phyloP scores from a whole-genome alignment of 2,329 filamentous ascomycete species.

The Alternaria brassicae region DNA sequence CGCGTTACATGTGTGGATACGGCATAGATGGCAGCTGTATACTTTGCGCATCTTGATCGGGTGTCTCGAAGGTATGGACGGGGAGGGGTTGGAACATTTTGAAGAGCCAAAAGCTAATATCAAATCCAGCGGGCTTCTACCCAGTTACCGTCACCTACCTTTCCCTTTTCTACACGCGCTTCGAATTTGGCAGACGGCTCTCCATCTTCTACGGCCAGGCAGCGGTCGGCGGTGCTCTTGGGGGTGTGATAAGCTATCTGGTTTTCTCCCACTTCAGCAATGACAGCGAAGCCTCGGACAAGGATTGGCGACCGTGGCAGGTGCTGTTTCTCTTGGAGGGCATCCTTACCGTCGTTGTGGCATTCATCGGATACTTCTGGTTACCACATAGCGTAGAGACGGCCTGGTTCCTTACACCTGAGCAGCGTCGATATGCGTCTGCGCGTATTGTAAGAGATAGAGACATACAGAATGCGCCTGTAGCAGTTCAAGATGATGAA shows the following conservation, averaged over 20 bases:
- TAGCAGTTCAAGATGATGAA: constrained; percentile 18
- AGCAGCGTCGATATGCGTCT: constrained; percentile 57
- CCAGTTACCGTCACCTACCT: constrained; percentile 66
- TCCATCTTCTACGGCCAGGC: constrained; percentile 65
- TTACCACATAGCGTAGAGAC: constrained; percentile 58
- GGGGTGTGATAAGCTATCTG: constrained; percentile 61
- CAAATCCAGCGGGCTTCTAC: constrained; percentile 62
- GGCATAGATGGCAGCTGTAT: constrained; percentile 57
- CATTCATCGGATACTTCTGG: constrained; percentile 59
- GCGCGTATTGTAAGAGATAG: constrained; percentile 54
- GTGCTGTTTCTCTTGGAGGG: constrained; percentile 60
- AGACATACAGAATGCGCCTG: constrained; percentile 30
- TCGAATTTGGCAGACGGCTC: constrained; percentile 62
- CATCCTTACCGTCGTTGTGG: constrained; percentile 55
- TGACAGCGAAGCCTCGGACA: constrained; percentile 19
- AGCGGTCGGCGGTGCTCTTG: constrained; percentile 63
- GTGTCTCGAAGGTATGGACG: constrained; percentile 52
- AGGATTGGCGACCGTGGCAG: constrained; percentile 58
- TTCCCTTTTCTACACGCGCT: constrained; percentile 65
- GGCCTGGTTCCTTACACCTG: constrained; percentile 60
- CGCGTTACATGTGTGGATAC: constrained; percentile 57
- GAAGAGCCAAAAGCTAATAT: constrained; percentile 23
- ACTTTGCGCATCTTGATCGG: constrained; percentile 56
- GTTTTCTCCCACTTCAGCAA: constrained; percentile 56
- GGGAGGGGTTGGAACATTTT: neutral